Conservation (phyloP, 148 eudicot species). For the Spergularia marina region DNA sequence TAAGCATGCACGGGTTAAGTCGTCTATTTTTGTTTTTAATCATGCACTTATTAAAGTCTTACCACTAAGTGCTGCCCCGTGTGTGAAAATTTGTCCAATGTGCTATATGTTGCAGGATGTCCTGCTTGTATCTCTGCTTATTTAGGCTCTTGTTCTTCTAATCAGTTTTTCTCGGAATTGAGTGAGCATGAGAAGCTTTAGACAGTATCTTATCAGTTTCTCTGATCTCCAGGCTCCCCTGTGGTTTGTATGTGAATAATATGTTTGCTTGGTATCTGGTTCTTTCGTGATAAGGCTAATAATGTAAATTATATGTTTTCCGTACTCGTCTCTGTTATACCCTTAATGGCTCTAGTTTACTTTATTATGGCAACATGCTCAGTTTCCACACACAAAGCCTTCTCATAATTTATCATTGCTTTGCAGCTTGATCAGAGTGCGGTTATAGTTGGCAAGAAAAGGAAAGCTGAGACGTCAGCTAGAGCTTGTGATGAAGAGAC, state of each 20-base stretch:
- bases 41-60: background rate
- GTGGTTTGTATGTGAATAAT: too few species aligned
- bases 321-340: background rate
- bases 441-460: conserved; percentile 23
- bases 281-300: background rate
- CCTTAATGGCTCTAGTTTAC: background rate
- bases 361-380: background rate
- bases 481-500: conserved; percentile 16
- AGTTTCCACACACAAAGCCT: background rate
- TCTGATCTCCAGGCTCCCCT: too few species aligned
- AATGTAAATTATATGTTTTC: background rate
- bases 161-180: too few species aligned
- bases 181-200: too few species aligned
- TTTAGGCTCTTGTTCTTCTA: too few species aligned
- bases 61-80: background rate
- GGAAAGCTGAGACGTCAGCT: conserved; percentile 31
- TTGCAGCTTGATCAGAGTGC: conserved; percentile 25
- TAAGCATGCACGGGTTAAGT: background rate
- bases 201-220: too few species aligned
- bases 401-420: background rate
- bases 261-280: background rate
- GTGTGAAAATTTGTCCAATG: background rate
- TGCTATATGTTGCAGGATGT: background rate
- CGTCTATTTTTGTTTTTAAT: too few species aligned
- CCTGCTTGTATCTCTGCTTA: background rate